Evolutionary conservation across 768 basidiomycete species (phyloP).

Genomic region (Lentinula boryana): DNA sequence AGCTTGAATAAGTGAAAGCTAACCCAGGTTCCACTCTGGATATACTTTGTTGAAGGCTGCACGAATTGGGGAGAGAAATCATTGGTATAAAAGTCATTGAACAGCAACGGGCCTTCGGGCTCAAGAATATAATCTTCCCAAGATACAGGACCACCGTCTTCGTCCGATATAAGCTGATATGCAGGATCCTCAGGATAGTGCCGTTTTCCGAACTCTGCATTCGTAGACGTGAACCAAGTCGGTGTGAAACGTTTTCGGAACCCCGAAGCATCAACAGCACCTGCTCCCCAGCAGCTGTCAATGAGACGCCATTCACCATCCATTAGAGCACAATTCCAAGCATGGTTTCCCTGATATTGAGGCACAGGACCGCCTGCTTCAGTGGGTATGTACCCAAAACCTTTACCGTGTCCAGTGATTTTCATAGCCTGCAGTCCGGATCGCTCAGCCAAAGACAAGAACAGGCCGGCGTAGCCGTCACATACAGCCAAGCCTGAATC

Average conservation of each 20-base stretch:
- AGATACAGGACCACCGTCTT: constrained; percentile 29
- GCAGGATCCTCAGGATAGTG: constrained; percentile 40
- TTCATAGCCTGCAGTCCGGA: constrained; percentile 34
- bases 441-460: constrained; percentile 29
- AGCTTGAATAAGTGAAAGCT: constrained; percentile 36
- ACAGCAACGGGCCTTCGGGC: constrained; percentile 31
- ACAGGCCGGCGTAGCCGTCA: constrained; percentile 43
- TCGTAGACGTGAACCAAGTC: constrained; percentile 35
- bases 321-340: constrained; percentile 41
- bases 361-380: constrained; percentile 27
- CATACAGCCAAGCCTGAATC: constrained; percentile 41
- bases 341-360: constrained; percentile 34
- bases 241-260: constrained; percentile 31
- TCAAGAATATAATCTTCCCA: constrained; percentile 43
- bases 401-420: constrained; percentile 42
- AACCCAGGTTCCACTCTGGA: constrained; percentile 28
- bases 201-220: constrained; percentile 34
- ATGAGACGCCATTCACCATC: constrained; percentile 41
- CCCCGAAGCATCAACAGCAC: constrained; percentile 26
- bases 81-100: constrained; percentile 26
- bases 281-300: constrained; percentile 45
- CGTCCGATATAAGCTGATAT: constrained; percentile 34
- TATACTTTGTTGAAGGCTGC: constrained; percentile 25
- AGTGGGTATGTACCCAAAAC: constrained; percentile 31
- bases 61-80: constrained; percentile 25